phyloP scores from a whole-genome alignment of 208 protist species.

The Herpetomonas tarakana region DNA sequence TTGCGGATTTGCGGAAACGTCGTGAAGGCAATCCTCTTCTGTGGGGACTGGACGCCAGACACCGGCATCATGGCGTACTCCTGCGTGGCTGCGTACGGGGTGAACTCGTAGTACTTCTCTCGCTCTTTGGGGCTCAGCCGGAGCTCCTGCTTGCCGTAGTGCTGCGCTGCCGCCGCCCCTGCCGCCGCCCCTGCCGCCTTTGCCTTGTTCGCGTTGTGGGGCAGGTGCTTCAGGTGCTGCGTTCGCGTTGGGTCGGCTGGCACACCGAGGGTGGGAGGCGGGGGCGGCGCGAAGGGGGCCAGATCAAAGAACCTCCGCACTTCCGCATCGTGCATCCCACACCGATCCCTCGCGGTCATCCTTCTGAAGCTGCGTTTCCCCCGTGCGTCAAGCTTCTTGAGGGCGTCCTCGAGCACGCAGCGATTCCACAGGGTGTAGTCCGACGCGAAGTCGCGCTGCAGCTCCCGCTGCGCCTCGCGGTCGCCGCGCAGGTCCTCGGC shows the following conservation, averaged over 20 bases:
- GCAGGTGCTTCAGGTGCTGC: not conserved
- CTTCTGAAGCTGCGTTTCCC: slow-evolving; percentile 24
- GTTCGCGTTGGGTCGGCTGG: not conserved
- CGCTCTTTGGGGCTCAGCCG: not conserved
- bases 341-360: slow-evolving; percentile 28
- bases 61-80: slow-evolving; percentile 73
- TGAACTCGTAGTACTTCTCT: slow-evolving; percentile 39
- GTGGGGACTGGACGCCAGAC: slow-evolving; percentile 9
- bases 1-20: slow-evolving; percentile 70
- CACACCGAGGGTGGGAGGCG: slow-evolving; percentile 3
- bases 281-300: slow-evolving; percentile 24
- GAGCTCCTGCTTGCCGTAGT: not conserved
- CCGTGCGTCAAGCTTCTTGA: slow-evolving; percentile 22
- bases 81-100: slow-evolving; percentile 58
- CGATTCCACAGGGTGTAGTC: slow-evolving; percentile 77
- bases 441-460: slow-evolving; percentile 75
- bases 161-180: not conserved
- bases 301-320: slow-evolving; percentile 38
- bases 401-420: slow-evolving; percentile 41
- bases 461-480: slow-evolving; percentile 23
- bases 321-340: slow-evolving; percentile 21
- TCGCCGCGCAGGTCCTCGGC: slow-evolving; percentile 37
- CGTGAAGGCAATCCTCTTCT: slow-evolving; percentile 31
- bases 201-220: not conserved
- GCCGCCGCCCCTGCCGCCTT: not conserved